These are phyloP conservation scores for Backusella circina DNA, from an alignment of 192 early-diverging fungal species.

Conservation along the genomic window DNA sequence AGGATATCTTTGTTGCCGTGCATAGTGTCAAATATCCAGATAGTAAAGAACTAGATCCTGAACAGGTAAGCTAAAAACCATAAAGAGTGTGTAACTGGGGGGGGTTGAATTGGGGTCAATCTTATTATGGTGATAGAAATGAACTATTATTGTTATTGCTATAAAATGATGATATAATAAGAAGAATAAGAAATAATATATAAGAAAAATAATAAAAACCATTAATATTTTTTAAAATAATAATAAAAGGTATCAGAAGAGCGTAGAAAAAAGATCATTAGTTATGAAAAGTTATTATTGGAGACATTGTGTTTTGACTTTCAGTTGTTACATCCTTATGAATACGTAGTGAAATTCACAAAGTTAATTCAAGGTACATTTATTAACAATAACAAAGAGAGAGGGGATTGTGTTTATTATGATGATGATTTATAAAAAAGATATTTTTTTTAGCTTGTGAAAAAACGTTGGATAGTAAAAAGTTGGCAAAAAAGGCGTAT, in stretches of 20 bases:
- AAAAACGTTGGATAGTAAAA: constrained; percentile 33
- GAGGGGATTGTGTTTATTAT: not conserved
- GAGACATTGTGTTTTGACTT: constrained; percentile 83
- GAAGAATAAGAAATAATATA: constrained; percentile 10
- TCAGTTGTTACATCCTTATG: constrained; percentile 68
- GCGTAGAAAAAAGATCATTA: constrained; percentile 58
- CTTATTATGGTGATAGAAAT: not conserved
- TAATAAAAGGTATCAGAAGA: constrained; percentile 58
- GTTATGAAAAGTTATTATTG: constrained; percentile 68
- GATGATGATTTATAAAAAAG: not conserved
- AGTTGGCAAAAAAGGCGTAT: constrained; percentile 39
- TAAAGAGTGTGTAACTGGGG: not conserved
- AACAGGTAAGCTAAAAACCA: constrained; percentile 45
- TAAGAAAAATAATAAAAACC: not conserved
- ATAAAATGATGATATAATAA: not conserved
- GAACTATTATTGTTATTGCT: not conserved
- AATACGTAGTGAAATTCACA: constrained; percentile 69
- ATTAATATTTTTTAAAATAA: not conserved
- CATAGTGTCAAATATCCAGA: constrained; percentile 49
- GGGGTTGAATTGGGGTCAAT: not conserved
- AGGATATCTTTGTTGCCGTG: constrained; percentile 71
- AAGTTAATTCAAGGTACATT: constrained; percentile 56
- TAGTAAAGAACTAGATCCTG: constrained; percentile 50
- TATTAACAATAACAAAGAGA: not conserved
- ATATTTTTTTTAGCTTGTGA: constrained; percentile 13